Evolutionary conservation across 2,329 filamentous ascomycete genomes (phyloP).

Genomic region (Penicillium sp.): DNA sequence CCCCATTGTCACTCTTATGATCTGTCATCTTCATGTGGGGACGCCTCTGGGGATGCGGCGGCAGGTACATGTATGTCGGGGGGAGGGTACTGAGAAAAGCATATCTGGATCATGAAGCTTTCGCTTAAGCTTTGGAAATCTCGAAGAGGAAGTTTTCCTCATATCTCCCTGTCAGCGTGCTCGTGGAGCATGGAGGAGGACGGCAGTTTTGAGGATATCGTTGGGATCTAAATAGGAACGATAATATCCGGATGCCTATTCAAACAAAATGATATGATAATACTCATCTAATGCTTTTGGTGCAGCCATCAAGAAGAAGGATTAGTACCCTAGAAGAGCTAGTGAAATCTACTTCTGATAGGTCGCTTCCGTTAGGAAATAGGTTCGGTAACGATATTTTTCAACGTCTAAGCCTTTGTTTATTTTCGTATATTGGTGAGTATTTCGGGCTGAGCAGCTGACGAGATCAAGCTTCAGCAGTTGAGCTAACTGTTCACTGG

Average conservation of each 20-base stretch:
- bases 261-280: background rate
- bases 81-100: background rate
- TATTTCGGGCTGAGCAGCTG: background rate
- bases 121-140: background rate
- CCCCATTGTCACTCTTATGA: background rate
- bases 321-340: background rate
- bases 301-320: background rate
- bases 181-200: background rate
- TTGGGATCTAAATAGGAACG: background rate
- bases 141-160: background rate
- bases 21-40: background rate
- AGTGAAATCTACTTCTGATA: background rate
- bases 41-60: background rate
- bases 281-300: background rate
- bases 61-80: background rate
- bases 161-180: background rate
- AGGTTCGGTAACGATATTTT: background rate
- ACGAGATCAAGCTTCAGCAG: background rate
- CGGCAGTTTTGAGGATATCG: background rate
- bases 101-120: background rate
- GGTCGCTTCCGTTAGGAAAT: background rate
- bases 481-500: background rate
- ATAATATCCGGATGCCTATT: background rate
- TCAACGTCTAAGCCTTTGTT: background rate
- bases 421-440: background rate